Evolutionary conservation across 768 basidiomycete genomes (phyloP), one percentile per base, ranked within the genome.

Genomic region (Lactifluus volemus): DNA sequence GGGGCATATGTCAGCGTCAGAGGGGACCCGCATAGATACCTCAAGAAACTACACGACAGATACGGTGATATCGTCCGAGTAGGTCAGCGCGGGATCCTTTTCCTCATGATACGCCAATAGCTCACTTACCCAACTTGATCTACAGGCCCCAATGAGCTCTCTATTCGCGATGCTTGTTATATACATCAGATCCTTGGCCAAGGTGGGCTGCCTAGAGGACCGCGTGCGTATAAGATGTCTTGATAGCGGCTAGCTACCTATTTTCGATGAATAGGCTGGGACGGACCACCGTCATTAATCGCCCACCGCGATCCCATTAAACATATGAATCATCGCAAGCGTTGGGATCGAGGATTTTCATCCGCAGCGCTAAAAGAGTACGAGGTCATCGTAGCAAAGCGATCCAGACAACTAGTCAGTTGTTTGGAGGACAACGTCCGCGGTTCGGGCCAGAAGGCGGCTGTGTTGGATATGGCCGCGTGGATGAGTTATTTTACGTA

Each of bases 281-380:
- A 58, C 0, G 52, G 41, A 5, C 49, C 12, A n/a, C 44, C 45
- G n/a, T 25, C 63, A 1, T 15, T 79, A 42, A 72, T 79, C 45
- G 66, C 64, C 5, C 55, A 73, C 11, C 72, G 71, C 10, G 72
- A 78, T 60, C 67, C 72, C 17, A 67, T 67, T 8, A 72, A 74
- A n/a, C 78, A 79, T 52, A 67, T 71, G 0, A 74, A 73, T 32
- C 73, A 76, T 15, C 72, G 79, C 38, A 73, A 69, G 51, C 71
- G 74, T 2, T 80, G 79, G 79, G 70, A 75, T 36, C 73, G 74
- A 44, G 79, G 71, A 0, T 76, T 81, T 64, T 75, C 69, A 50
- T 68, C 73, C 17, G 61, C 71, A 5, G 75, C 77, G 5, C 59
- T 80, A n/a, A 78, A 78, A 64, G 75, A 73, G 12, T 81, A 80